A percentile compares a stretch with the other conserved stretches of the same genome.
Evolutionary conservation across 257 asterid species (phyloP).

Genomic region (Avicennia marina): DNA sequence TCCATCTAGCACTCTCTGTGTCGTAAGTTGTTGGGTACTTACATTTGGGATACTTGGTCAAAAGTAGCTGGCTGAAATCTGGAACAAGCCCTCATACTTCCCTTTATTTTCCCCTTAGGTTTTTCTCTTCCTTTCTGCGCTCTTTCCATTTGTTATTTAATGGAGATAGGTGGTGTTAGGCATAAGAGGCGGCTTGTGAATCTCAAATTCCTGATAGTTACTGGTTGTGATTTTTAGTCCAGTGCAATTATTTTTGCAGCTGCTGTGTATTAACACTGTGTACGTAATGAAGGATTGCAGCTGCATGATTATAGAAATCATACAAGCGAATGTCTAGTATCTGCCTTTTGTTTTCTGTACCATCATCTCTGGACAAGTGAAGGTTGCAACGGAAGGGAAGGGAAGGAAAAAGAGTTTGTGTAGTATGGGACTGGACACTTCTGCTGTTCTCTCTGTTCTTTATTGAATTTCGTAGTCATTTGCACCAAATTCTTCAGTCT

Average conservation of each 20-base stretch:
- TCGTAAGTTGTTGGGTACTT: constrained; percentile 33
- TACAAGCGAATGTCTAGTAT: too few relatives aligned
- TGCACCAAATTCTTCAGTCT: too few relatives aligned
- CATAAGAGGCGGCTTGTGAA: too few relatives aligned
- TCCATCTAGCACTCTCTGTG: constrained; percentile 19
- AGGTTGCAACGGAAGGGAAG: too few relatives aligned
- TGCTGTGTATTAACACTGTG: constrained; percentile 34
- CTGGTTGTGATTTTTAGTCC: constrained; percentile 25
- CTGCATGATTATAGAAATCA: constrained; percentile 22
- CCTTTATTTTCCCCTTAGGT: not conserved
- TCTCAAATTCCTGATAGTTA: constrained; percentile 21
- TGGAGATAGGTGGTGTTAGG: too few relatives aligned
- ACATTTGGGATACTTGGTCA: constrained; percentile 26
- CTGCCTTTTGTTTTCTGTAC: too few relatives aligned
- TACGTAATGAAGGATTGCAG: constrained; percentile 39
- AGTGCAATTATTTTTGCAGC: constrained; percentile 35
- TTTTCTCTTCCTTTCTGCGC: not conserved
- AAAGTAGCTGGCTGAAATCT: constrained; percentile 24
- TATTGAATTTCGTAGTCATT: too few relatives aligned
- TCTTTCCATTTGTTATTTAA: too few relatives aligned
- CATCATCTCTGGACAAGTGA: too few relatives aligned
- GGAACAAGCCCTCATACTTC: constrained; percentile 13
- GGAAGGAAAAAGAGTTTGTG: too few relatives aligned
- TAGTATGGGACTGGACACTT: too few relatives aligned
- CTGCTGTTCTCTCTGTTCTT: too few relatives aligned